These are phyloP conservation scores for Curvularia eragrostidis DNA, from an alignment of 2,329 filamentous ascomycete genomes.

Conservation along the genomic window DNA sequence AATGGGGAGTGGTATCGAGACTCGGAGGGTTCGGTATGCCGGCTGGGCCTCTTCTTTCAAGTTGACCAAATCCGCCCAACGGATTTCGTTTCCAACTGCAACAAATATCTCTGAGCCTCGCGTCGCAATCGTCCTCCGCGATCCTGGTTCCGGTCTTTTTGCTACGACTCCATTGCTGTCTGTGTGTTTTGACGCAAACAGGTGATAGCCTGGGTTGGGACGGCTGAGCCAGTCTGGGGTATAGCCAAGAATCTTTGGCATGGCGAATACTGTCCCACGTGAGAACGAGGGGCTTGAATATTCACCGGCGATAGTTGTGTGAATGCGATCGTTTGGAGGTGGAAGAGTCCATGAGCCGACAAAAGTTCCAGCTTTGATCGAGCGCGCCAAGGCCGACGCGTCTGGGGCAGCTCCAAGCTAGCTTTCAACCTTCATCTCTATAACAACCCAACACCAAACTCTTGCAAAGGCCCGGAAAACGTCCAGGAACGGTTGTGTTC, in stretches of 20 bases:
- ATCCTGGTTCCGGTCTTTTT: slow-evolving; percentile 44
- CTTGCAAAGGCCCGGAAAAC: not conserved
- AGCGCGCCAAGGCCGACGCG: slow-evolving; percentile 19
- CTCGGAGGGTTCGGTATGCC: slow-evolving; percentile 65
- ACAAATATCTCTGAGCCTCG: slow-evolving; percentile 89
- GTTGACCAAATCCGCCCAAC: slow-evolving; percentile 85
- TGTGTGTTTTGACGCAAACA: slow-evolving; percentile 69
- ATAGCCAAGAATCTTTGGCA: slow-evolving; percentile 87
- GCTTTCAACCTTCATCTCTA: slow-evolving; percentile 5
- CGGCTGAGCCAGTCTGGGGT: slow-evolving; percentile 86
- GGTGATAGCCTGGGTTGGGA: slow-evolving; percentile 75
- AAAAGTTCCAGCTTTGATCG: slow-evolving; percentile 22
- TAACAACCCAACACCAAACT: slow-evolving; percentile 3
- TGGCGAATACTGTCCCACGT: slow-evolving; percentile 48
- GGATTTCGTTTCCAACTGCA: slow-evolving; percentile 85
- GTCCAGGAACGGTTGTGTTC: slow-evolving; percentile 6
- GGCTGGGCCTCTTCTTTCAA: slow-evolving; percentile 67
- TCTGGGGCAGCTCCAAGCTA: slow-evolving; percentile 23
- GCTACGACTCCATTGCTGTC: slow-evolving; percentile 37
- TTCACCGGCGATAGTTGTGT: slow-evolving; percentile 12
- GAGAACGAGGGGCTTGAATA: not conserved
- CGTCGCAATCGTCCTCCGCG: slow-evolving; percentile 72
- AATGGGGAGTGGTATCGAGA: slow-evolving; percentile 81
- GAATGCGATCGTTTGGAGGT: slow-evolving; percentile 2
- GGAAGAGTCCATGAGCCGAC: slow-evolving; percentile 13